Evolutionary conservation across 2,329 filamentous ascomycete species (phyloP), one percentile per base, ranked within the genome.

Genomic region (Harringtonia aguacate): DNA sequence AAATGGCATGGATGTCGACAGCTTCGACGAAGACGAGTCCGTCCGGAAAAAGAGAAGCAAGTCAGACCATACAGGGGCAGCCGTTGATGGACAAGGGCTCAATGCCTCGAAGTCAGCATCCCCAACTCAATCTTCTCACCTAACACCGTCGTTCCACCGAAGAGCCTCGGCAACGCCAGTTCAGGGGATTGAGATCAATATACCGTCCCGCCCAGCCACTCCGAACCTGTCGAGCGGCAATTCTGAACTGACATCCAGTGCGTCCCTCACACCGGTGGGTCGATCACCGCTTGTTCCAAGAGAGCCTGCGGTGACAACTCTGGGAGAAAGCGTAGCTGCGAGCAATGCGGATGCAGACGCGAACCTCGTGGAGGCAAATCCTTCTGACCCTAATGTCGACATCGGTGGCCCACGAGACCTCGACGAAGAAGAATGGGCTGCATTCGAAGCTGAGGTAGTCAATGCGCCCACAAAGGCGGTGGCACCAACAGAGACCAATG

Each of bases 371-470:
- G n/a, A n/a, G n/a, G n/a, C n/a, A n/a, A n/a, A n/a, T n/a, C n/a
- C n/a, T n/a, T n/a, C n/a, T n/a, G n/a, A n/a, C n/a, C n/a, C n/a
- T n/a, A n/a, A n/a, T n/a, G n/a, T n/a, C n/a, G n/a, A n/a, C n/a
- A n/a, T n/a, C n/a, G n/a, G n/a, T n/a, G n/a, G n/a, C n/a, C n/a
- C n/a, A n/a, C n/a, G 53, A 35, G 46, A 51, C 15, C 9, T 86
- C 9, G 79, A 89, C 57, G 86, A 94, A 56, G 77, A 81, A 43
- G 85, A 92, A 61, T 92, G 85, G 84, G 83, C 85, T 2, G 85
- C 86, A 9, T 94, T 94, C 57, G 83, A 95, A 58, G 84, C 84
- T 3, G 86, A 94, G 12, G 53, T 62, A 5, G 48, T 62, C 43
- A 79, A 94, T 44, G 82, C 79, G 8, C 56, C 56, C 17, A 17